Base-by-base conservation (phyloP, 768 basidiomycete species). In the Pisolithus sp. region DNA sequence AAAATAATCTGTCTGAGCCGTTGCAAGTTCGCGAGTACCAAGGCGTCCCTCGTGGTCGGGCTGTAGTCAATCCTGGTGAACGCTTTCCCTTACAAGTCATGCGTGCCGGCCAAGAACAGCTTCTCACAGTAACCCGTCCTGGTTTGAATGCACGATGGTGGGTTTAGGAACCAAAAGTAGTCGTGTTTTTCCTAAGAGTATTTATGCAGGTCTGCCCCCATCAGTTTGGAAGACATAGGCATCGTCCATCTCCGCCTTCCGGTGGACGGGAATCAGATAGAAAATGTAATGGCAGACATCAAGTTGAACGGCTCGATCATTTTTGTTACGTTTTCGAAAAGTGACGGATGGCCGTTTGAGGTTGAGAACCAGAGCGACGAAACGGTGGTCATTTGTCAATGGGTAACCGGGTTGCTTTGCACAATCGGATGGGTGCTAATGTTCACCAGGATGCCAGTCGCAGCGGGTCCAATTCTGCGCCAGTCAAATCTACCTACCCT, bases 161-260 rank as follows among this genome's bases (percentile, higher is more conserved):
- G 45, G 73, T 62, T 15, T 50, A 9, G 31, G n/a, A 9, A 15
- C 46, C 12, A n/a, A 18, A 48, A 23, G 9, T n/a, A 45, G 21
- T n/a, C 9, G 7, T 51, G 28, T 24, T 38, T 57, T 12, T 34
- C 13, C 4, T 34, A 34, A 34, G 23, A 54, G 54, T 42, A 20
- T 44, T 30, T 39, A 13, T 13, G 6, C 53, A 96, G 94, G 94
- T 94, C 95, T 2, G 76, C 93, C 1, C 90, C 93, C 1, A 84
- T 98, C 69, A 92, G 89, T 63, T 78, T 97, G 36, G 84, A 93
- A 61, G 89, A 95, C 59, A 90, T 99, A 53, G 96, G 96, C 17
- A 73, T 77, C 24, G 78, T 91, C 2, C 80, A 93, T 61, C 77
- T 93, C 60, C 85, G 87, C 9, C 68, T 93, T 12, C 72, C 73